Evolutionary conservation across 2,329 filamentous ascomycete species (phyloP), one percentile per base, ranked within the genome.

Genomic region (Monilinia vaccinii-corymbosi): DNA sequence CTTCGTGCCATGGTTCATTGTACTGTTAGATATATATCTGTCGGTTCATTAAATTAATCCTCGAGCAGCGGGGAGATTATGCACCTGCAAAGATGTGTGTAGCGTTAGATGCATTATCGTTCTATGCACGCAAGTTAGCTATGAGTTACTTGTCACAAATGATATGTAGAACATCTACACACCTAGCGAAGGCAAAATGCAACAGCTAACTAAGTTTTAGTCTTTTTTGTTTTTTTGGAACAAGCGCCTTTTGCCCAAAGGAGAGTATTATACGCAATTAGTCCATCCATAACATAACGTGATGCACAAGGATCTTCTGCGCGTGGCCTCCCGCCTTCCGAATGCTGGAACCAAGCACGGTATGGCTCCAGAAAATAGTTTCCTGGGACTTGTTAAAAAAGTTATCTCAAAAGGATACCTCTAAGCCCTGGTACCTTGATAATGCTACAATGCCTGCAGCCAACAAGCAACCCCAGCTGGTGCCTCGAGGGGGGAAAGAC

Each of bases 261-360:
- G 56, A 23, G 51, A 44, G n/a, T n/a, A n/a, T n/a, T n/a, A 60
- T 46, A 36, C 55, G 25, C 44, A 44, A 46, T 21, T 25, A 46
- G 48, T 34, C 25, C 38, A 55, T 59, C 51, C 28, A 55, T 62
- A 60, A 57, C 62, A 67, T 65, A 68, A 67, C 64, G 66, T 67
- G 66, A 66, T 68, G 58, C 49, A 59, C 64, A 63, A 58, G 65
- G 67, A 60, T 57, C 32, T 44, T 42, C 44, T 59, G 56, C 60
- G 60, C 65, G 63, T 62, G 65, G 65, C 51, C 63, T 63, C 65
- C 66, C 66, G 66, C 59, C 60, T 67, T 68, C 65, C 66, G 64
- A 64, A 62, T 60, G 51, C 44, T 45, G 51, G 42, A 60, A 36
- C 40, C 34, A 60, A 61, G 59, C 55, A 63, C 60, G 50, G 59